These are phyloP conservation scores for Aspergillus olivimuriae DNA, from an alignment of 495 filamentous ascomycete genomes.

Conservation along the genomic window DNA sequence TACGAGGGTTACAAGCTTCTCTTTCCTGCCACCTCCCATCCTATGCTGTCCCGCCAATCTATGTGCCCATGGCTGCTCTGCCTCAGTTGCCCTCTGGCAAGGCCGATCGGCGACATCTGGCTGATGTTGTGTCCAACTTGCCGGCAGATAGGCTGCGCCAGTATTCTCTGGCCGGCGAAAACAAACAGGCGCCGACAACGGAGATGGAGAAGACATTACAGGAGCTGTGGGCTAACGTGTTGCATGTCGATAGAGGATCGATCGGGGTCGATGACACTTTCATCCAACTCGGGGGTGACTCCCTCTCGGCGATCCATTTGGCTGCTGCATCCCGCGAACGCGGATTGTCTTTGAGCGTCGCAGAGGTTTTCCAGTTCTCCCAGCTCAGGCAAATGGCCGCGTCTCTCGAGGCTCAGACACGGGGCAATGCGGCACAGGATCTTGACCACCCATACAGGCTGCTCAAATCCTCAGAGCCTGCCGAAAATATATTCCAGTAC, in stretches of 20 bases:
- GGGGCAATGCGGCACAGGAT: background rate
- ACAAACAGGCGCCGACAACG: constrained; percentile 4
- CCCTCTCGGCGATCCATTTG: constrained; percentile 39
- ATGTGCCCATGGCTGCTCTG: constrained; percentile 25
- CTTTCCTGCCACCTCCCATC: constrained; percentile 8
- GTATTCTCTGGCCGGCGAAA: background rate
- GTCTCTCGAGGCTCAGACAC: constrained; percentile 3
- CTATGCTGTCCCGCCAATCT: constrained; percentile 38
- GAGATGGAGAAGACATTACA: constrained; percentile 21
- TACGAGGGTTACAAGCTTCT: background rate
- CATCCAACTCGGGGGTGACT: constrained; percentile 46
- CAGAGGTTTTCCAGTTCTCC: background rate
- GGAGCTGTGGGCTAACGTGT: constrained; percentile 23
- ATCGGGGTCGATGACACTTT: constrained; percentile 35
- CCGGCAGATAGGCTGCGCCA: constrained; percentile 2
- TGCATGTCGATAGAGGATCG: constrained; percentile 11
- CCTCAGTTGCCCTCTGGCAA: constrained; percentile 32
- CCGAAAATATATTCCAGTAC: too few species aligned
- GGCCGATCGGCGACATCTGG: constrained; percentile 23
- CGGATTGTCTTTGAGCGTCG: background rate
- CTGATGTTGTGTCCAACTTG: background rate
- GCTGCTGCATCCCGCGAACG: background rate
- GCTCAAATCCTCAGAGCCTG: too few species aligned
- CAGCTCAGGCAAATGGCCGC: too few species aligned
- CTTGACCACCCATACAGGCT: background rate